Evolutionary conservation across 2,329 filamentous ascomycete species (phyloP), one percentile per base, ranked within the genome.

Genomic region (Trichophyton verrucosum): DNA sequence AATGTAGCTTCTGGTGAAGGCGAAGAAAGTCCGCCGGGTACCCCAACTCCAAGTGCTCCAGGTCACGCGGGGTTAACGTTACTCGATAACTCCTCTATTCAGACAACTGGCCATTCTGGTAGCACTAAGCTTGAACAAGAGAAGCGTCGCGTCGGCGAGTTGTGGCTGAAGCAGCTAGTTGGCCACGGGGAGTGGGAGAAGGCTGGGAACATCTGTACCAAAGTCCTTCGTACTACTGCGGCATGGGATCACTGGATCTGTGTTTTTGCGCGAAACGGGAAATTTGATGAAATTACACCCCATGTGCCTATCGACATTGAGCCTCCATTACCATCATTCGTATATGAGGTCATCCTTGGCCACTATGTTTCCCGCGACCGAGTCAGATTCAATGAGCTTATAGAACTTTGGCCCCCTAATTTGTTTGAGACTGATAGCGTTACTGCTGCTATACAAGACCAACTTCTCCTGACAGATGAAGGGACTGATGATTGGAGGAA

Each of bases 181-280:
- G 82, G 86, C 40, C 79, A 82, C 0, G 81, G 83, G 7, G 80
- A 92, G 63, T 99, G 94, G 94, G 71, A 72, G 7, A 78, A 82
- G 61, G 94, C 94, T 4, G 92, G 90, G 0, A 80, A 87, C 68
- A 80, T 95, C 3, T 92, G 91, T 62, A 88, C 87, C 13, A 90
- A 86, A 68, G 91, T 96, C 0, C 78, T 99, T 0, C 85, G 85
- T 49, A 89, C 86, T 0, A 84, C 90, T 0, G 80, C 87, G 56
- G 80, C 87, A 66, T 99, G 94, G 94, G 91, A 97, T 75, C 89
- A 95, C 68, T 97, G 92, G 91, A 87, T 95, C 3, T 95, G 88
- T 84, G 86, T 84, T 0, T 99, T 99, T 74, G 89, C 91, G 6
- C 87, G 90, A 46, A 87, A 88, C 1, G 82, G 89, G 65, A 90